A percentile compares a stretch with the other conserved stretches of the same genome.
phyloP scores from a whole-genome alignment of 352 stramenopile genomes.

The Phytophthora europaea region DNA sequence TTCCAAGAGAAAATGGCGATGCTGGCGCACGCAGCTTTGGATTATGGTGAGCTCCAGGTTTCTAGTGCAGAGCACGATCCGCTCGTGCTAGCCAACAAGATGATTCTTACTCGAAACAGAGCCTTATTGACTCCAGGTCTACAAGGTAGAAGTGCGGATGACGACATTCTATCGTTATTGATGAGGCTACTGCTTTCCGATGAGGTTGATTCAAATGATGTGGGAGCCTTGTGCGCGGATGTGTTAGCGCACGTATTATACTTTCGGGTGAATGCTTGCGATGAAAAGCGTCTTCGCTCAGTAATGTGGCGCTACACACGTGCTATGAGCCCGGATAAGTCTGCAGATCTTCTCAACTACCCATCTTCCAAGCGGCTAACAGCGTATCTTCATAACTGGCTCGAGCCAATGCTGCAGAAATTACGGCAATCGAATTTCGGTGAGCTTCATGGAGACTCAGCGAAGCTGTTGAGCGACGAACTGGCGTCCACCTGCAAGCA shows the following conservation, averaged over 20 bases:
- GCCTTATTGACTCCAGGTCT: conserved; percentile 36
- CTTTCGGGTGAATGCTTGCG: conserved; percentile 7
- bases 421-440: conserved; percentile 23
- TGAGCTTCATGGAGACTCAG: conserved; percentile 10
- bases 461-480: conserved; percentile 25
- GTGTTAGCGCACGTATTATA: conserved; percentile 27
- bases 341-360: conserved; percentile 1
- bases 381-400: conserved; percentile 23
- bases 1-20: conserved; percentile 47
- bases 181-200: conserved; percentile 3
- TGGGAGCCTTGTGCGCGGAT: conserved; percentile 15
- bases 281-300: conserved; percentile 16
- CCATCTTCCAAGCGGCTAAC: conserved; percentile 31
- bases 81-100: conserved; percentile 34
- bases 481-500: conserved; percentile 14
- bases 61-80: conserved; percentile 12
- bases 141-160: conserved; percentile 34
- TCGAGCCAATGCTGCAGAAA: conserved; percentile 27
- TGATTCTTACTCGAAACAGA: conserved; percentile 40
- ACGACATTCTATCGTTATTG: conserved; percentile 12
- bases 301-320: conserved; percentile 26
- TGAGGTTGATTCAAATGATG: neutral
- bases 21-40: conserved; percentile 16
- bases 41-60: neutral
- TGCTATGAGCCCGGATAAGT: conserved; percentile 17